Percentiles rank a stretch among this genome's conserved stretches.
These are phyloP conservation scores for Wickerhamomyces silvicola DNA, from an alignment of 805 yeast species.

Conservation along the genomic window DNA sequence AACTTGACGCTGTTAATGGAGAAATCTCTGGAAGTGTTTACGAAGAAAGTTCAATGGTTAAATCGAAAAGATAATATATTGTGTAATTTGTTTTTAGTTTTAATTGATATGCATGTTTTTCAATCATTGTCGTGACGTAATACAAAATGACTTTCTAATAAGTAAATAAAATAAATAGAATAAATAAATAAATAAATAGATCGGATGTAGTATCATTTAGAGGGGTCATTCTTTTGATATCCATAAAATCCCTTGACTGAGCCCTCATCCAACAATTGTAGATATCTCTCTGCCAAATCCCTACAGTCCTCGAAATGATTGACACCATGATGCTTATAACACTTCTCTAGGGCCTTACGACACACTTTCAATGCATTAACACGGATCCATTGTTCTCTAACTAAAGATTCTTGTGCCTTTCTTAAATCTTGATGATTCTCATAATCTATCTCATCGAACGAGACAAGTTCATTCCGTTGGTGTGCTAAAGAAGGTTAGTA, in stretches of 20 bases:
- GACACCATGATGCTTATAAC: constrained; percentile 54
- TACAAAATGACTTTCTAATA: no score
- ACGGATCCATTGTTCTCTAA: constrained; percentile 77
- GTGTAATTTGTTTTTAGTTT: no score
- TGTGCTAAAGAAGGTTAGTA: constrained; percentile 24
- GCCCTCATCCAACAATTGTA: constrained; percentile 68
- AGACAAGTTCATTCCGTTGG: constrained; percentile 61
- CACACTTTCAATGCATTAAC: constrained; percentile 59
- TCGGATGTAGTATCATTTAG: constrained; percentile 48
- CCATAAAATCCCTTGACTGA: constrained; percentile 70
- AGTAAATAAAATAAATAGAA: not conserved
- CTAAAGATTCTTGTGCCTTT: constrained; percentile 68
- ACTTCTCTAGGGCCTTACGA: constrained; percentile 69
- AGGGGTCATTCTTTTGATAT: constrained; percentile 85
- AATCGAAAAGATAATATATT: constrained; percentile 2
- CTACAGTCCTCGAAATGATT: constrained; percentile 76
- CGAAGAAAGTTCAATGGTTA: no score
- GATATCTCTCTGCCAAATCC: constrained; percentile 67
- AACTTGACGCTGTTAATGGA: constrained; percentile 5
- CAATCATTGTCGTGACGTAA: no score
- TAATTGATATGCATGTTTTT: no score
- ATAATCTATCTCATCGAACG: constrained; percentile 80
- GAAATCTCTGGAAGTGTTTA: constrained; percentile 4
- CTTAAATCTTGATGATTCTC: constrained; percentile 55
- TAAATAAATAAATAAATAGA: constrained; percentile 4